These are phyloP conservation scores for Protomyces arabidopsidicola DNA, from an alignment of 1,139 yeast genomes.

Conservation along the genomic window DNA sequence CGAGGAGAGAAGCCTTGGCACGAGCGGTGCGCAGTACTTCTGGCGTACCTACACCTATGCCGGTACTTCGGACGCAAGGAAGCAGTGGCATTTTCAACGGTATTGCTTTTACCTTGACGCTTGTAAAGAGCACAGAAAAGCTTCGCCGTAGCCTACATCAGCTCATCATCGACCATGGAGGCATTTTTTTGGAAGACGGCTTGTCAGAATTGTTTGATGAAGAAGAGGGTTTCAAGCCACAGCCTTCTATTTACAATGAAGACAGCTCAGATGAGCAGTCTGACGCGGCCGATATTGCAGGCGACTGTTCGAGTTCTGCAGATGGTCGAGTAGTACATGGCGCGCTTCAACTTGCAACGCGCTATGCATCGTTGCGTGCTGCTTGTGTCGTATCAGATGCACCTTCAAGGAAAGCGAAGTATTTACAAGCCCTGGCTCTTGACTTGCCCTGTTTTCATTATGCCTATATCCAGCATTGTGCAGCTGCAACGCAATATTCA, in stretches of 20 bases:
- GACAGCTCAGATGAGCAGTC: neutral
- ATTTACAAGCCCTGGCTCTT: conserved; percentile 28
- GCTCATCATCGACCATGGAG: conserved; percentile 9
- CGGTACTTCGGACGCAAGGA: neutral
- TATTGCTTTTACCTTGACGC: conserved; percentile 14
- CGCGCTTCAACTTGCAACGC: neutral
- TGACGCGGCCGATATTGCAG: neutral
- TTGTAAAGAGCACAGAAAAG: neutral
- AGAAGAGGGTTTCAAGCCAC: neutral
- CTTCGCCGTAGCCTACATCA: conserved; percentile 1
- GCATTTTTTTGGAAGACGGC: conserved; percentile 6
- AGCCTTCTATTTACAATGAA: neutral
- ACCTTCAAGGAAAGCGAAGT: conserved; percentile 26
- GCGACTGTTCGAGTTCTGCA: neutral
- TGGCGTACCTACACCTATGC: neutral
- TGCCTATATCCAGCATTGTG: conserved; percentile 7
- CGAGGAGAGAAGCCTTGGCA: neutral
- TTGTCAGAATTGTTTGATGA: conserved; percentile 5
- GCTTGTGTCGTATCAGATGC: conserved; percentile 27
- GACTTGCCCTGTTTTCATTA: conserved; percentile 28
- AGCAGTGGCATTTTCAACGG: conserved; percentile 1
- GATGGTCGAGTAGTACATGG: neutral
- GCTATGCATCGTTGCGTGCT: neutral
- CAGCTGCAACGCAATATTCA: neutral
- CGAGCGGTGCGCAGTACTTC: neutral